Conservation (phyloP, 345 rosid species). For the Clausena lansium region DNA sequence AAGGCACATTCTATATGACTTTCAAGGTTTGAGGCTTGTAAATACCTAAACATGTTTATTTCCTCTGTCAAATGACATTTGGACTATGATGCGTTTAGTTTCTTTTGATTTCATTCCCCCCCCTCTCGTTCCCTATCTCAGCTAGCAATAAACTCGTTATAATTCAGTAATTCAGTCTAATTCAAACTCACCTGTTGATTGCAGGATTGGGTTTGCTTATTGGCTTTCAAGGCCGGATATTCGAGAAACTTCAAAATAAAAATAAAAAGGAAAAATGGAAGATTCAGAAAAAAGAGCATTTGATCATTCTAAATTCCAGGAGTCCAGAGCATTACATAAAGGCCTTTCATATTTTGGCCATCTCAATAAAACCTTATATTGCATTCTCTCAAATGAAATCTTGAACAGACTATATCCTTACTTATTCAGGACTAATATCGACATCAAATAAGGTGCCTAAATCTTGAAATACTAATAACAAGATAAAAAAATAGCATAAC, state of each 20-base stretch:
- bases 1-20: not conserved
- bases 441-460: slow-evolving; percentile 14
- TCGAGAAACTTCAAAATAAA: no score
- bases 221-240: no score
- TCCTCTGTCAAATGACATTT: not conserved
- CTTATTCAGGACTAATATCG: slow-evolving; percentile 14
- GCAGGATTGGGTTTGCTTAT: no score
- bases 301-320: slow-evolving; percentile 13
- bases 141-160: not conserved
- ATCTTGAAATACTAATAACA: slow-evolving; percentile 13
- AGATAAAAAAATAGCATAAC: slow-evolving; percentile 8
- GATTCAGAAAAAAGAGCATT: slow-evolving; percentile 6
- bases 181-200: no score
- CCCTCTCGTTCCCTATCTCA: not conserved
- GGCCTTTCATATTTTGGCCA: slow-evolving; percentile 19
- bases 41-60: not conserved
- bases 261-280: not conserved
- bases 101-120: not conserved
- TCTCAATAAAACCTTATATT: not conserved
- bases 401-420: slow-evolving; percentile 10
- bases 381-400: slow-evolving; percentile 16
- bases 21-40: not conserved
- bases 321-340: not conserved
- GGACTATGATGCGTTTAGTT: not conserved
- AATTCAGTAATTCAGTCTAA: not conserved